These are phyloP conservation scores for Omphalotus guepiniiformis DNA, from an alignment of 768 basidiomycete genomes.

Conservation along the genomic window DNA sequence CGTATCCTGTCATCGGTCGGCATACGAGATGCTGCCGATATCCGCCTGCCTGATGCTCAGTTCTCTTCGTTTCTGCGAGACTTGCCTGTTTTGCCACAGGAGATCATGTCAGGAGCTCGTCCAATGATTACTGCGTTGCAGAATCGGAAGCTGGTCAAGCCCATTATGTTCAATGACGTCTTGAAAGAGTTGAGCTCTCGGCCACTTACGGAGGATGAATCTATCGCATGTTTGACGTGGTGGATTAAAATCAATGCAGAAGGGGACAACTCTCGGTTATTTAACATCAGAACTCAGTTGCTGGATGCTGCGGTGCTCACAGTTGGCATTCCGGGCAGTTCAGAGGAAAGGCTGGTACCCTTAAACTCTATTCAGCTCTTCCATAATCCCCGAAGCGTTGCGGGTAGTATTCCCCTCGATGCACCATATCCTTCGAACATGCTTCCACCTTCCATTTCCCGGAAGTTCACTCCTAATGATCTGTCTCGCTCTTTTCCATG, in stretches of 20 bases:
- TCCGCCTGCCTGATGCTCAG: slow-evolving; percentile 69
- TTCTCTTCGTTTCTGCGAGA: slow-evolving; percentile 74
- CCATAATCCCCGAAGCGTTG: slow-evolving; percentile 57
- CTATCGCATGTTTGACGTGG: slow-evolving; percentile 85
- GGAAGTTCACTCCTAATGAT: slow-evolving; percentile 46
- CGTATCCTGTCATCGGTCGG: slow-evolving; percentile 76
- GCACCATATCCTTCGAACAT: slow-evolving; percentile 74
- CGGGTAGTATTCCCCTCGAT: slow-evolving; percentile 58
- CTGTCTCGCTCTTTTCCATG: slow-evolving; percentile 64
- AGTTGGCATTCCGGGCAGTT: slow-evolving; percentile 27
- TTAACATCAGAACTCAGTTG: slow-evolving; percentile 53
- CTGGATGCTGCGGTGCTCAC: slow-evolving; percentile 67
- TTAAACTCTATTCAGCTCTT: slow-evolving; percentile 69
- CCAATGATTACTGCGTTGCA: slow-evolving; percentile 60
- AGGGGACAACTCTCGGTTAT: slow-evolving; percentile 32
- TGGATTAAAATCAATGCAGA: slow-evolving; percentile 52
- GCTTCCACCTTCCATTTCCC: slow-evolving; percentile 63
- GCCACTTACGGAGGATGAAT: slow-evolving; percentile 68
- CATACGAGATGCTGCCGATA: slow-evolving; percentile 56
- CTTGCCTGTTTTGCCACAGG: slow-evolving; percentile 68
- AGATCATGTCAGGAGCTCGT: slow-evolving; percentile 52
- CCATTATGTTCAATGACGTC: slow-evolving; percentile 80
- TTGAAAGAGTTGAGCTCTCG: slow-evolving; percentile 67
- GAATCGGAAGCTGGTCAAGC: slow-evolving; percentile 58
- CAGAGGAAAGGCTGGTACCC: slow-evolving; percentile 56